phyloP scores from a whole-genome alignment of 2,329 filamentous ascomycete species.

The Pseudogymnoascus pannorum region DNA sequence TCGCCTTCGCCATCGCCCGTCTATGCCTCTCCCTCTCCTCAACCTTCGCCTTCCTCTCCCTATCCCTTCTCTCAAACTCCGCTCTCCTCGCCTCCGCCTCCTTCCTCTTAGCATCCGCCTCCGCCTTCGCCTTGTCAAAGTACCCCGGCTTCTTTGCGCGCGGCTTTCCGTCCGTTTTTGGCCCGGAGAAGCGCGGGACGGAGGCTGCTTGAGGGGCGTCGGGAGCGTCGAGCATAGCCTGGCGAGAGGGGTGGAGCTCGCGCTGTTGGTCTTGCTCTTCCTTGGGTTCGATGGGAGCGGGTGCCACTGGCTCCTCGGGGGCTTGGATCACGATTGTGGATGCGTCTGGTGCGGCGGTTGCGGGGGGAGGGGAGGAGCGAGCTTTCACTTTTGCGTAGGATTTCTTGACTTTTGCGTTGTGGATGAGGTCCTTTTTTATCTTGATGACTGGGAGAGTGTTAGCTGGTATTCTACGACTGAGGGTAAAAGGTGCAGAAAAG shows the following conservation, averaged over 20 bases:
- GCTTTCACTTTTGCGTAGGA: conserved; percentile 83
- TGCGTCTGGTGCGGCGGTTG: conserved; percentile 15
- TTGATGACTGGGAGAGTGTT: conserved; percentile 56
- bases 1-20: conserved; percentile 41
- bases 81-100: conserved; percentile 44
- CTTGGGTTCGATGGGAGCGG: conserved; percentile 5
- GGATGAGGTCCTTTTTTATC: conserved; percentile 82
- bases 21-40: conserved; percentile 46
- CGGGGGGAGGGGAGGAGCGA: conserved; percentile 23
- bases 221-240: conserved; percentile 48
- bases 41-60: conserved; percentile 49
- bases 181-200: conserved; percentile 10
- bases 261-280: conserved; percentile 23
- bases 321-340: conserved; percentile 1
- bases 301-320: neutral
- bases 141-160: conserved; percentile 27
- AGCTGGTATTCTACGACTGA: no score
- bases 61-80: conserved; percentile 45
- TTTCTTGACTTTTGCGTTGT: conserved; percentile 90
- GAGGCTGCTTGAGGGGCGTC: conserved; percentile 14
- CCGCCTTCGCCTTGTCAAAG: conserved; percentile 31
- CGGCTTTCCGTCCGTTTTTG: conserved; percentile 6
- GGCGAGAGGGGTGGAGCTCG: conserved; percentile 53
- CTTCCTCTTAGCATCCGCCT: conserved; percentile 42
- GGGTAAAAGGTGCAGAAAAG: no score